Percentiles rank a stretch among this genome's conserved stretches.
These are phyloP conservation scores for Lolium rigidum DNA, from an alignment of 176 grass and related monocot genomes.

Conservation along the genomic window DNA sequence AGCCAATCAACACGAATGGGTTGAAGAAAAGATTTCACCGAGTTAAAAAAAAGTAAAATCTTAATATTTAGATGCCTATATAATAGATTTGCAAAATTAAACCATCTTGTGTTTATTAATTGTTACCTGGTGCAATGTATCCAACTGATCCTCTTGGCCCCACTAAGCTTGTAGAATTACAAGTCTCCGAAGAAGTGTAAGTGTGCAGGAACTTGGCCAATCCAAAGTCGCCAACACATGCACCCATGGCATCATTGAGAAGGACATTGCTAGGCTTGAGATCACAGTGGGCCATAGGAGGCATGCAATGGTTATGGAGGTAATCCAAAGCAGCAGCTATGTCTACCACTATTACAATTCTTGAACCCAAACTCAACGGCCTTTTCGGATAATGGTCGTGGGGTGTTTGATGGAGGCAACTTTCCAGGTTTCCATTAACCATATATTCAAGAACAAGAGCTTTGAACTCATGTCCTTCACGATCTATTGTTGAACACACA, in stretches of 20 bases:
- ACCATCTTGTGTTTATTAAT: neutral
- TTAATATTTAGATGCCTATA: neutral
- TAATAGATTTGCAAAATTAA: neutral
- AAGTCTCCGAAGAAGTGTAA: too few species aligned
- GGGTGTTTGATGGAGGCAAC: conserved; percentile 7
- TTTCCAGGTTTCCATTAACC: neutral
- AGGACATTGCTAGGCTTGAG: too few species aligned
- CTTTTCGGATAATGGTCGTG: neutral
- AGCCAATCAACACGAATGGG: neutral
- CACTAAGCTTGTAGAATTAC: too few species aligned
- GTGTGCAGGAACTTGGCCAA: too few species aligned
- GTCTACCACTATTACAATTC: too few species aligned
- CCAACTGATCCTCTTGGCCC: too few species aligned
- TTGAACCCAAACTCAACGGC: neutral
- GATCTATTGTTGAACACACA: neutral
- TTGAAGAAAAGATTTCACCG: neutral
- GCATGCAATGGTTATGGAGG: too few species aligned
- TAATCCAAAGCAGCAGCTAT: too few species aligned
- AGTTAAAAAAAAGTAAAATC: neutral
- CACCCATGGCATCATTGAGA: too few species aligned
- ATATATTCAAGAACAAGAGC: conserved; percentile 1
- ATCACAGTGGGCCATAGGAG: too few species aligned
- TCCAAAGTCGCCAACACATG: too few species aligned
- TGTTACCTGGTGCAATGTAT: too few species aligned
- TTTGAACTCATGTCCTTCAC: neutral